A percentile compares a stretch with the other conserved stretches of the same genome.
phyloP scores from a whole-genome alignment of 163 green algal species.

The Coccomyxa subellipsoidea region DNA sequence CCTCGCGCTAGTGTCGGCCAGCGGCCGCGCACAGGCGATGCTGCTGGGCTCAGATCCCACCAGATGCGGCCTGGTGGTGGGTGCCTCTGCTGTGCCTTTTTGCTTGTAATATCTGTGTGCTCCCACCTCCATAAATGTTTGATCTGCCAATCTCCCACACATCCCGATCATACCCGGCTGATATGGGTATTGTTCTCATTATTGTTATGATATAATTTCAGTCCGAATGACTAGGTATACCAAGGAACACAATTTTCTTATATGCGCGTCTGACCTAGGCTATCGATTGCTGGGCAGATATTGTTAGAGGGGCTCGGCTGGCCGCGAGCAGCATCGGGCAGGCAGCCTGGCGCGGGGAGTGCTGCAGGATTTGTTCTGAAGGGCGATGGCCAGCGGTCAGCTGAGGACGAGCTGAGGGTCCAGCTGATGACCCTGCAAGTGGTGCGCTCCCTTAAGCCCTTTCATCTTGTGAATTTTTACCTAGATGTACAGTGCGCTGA shows the following conservation, averaged over 20 bases:
- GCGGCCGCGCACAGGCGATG: background rate
- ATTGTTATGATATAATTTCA: no score
- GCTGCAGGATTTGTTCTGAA: background rate
- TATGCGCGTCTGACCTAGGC: background rate
- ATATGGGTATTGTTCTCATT: no score
- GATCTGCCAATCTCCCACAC: no score
- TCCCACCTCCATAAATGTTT: no score
- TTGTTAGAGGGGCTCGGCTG: constrained; percentile 28
- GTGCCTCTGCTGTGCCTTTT: no score
- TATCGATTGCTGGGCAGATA: background rate
- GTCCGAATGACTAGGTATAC: no score
- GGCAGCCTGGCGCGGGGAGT: background rate
- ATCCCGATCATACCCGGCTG: no score
- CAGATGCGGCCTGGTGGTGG: background rate
- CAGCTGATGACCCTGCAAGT: constrained; percentile 31
- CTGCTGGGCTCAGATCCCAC: background rate
- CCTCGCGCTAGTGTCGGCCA: background rate
- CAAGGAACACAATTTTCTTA: no score
- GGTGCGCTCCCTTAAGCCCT: constrained; percentile 4
- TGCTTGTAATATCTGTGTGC: no score
- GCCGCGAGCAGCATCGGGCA: constrained; percentile 11
- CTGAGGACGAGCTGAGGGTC: constrained; percentile 26
- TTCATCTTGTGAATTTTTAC: background rate
- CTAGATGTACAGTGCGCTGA: no score
- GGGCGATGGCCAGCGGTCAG: constrained; percentile 1